Conservation (phyloP, 345 rosid genomes). For the Citropsis articulata region DNA sequence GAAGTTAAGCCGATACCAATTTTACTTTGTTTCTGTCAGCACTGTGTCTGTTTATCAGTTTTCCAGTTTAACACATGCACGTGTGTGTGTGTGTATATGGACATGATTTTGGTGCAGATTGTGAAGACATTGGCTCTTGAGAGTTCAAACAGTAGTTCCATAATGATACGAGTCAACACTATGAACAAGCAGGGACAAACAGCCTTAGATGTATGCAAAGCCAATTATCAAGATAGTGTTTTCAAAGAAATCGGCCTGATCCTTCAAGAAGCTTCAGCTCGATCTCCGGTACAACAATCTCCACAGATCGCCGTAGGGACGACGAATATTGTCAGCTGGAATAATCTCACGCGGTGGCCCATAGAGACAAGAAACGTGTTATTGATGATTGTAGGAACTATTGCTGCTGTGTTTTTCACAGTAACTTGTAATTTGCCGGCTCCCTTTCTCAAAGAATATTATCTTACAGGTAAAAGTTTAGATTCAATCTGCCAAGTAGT, state of each 20-base stretch:
- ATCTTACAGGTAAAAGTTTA: background rate
- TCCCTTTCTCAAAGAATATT: background rate
- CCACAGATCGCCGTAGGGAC: no score
- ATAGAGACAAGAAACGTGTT: constrained; percentile 12
- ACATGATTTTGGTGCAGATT: no score
- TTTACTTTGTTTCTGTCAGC: no score
- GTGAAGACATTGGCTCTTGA: no score
- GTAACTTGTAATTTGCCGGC: background rate
- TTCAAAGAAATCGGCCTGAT: background rate
- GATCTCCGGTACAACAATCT: no score
- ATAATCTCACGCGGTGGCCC: no score
- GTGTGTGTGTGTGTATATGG: no score
- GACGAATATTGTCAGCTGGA: no score
- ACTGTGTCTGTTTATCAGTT: no score
- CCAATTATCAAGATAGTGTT: background rate
- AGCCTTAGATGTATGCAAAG: background rate
- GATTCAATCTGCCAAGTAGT: background rate
- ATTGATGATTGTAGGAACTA: constrained; percentile 3
- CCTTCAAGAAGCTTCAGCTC: no score
- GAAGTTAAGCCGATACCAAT: no score
- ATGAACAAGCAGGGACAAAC: background rate
- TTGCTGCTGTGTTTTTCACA: constrained; percentile 5
- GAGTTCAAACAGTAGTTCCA: background rate
- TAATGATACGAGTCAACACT: background rate
- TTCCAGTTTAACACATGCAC: no score